Evolutionary conservation across 495 filamentous ascomycete genomes (phyloP).

Genomic region (Podospora sp.): DNA sequence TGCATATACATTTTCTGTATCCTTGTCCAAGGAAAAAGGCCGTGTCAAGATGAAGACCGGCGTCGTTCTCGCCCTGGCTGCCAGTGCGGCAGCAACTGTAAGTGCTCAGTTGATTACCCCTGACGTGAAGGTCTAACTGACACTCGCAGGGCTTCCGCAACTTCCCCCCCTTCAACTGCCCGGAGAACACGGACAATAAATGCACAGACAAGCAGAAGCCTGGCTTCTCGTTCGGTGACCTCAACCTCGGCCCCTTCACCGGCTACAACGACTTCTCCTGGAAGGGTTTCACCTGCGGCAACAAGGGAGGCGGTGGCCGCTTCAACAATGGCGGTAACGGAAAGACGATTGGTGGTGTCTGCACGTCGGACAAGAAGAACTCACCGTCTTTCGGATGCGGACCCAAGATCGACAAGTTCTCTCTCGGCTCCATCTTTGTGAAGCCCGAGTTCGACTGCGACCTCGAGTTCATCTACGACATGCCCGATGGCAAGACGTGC

Average conservation of each 20-base stretch:
- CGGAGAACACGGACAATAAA: slow-evolving; percentile 73
- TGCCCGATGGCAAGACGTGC: slow-evolving; percentile 79
- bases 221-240: slow-evolving; percentile 73
- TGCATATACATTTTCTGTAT: slow-evolving; percentile 14
- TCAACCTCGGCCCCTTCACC: slow-evolving; percentile 63
- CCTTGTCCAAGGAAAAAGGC: slow-evolving; percentile 2
- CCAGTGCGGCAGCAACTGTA: slow-evolving; percentile 61
- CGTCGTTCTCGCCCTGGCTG: slow-evolving; percentile 58
- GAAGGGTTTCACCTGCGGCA: slow-evolving; percentile 66
- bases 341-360: slow-evolving; percentile 67
- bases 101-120: slow-evolving; percentile 18
- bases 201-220: slow-evolving; percentile 66
- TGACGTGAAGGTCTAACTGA: slow-evolving; percentile 22
- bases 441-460: slow-evolving; percentile 72
- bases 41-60: slow-evolving; percentile 52
- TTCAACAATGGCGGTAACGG: slow-evolving; percentile 48
- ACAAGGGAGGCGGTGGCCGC: slow-evolving; percentile 55
- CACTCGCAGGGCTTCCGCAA: slow-evolving; percentile 55
- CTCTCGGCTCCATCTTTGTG: slow-evolving; percentile 71
- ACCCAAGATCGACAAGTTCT: slow-evolving; percentile 62
- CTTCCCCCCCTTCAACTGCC: slow-evolving; percentile 64
- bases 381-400: slow-evolving; percentile 63
- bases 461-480: slow-evolving; percentile 79
- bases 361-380: slow-evolving; percentile 49
- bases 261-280: slow-evolving; percentile 74